Evolutionary conservation across 2,329 filamentous ascomycete genomes (phyloP).

Genomic region (Botrytis porri): DNA sequence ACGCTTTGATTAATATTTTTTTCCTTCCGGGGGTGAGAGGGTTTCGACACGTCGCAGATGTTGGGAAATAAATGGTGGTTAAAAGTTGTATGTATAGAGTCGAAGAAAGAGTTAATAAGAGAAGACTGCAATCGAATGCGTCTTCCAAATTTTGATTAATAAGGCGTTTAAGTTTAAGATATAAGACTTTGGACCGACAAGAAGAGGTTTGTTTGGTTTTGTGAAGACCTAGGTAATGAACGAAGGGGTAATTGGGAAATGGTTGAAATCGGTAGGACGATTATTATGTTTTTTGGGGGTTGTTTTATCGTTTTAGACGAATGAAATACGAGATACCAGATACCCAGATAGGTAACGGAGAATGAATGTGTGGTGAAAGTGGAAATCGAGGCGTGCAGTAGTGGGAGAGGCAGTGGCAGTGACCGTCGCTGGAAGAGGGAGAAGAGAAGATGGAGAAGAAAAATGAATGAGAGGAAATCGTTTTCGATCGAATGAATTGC

Average conservation of each 20-base stretch:
- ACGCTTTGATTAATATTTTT: conserved; percentile 17
- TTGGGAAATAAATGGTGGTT: conserved; percentile 12
- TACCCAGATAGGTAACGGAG: not conserved
- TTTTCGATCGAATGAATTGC: not conserved
- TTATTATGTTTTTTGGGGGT: not conserved
- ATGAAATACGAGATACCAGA: not conserved
- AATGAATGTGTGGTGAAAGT: not conserved
- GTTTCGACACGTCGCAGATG: conserved; percentile 18
- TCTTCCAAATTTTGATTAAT: conserved; percentile 23
- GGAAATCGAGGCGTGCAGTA: not conserved
- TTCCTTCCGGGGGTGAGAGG: not conserved
- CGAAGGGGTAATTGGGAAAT: not conserved
- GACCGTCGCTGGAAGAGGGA: not conserved
- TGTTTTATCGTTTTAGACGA: not conserved
- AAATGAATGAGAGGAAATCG: conserved; percentile 5
- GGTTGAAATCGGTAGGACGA: not conserved
- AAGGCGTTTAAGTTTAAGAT: not conserved
- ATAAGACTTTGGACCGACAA: conserved; percentile 1
- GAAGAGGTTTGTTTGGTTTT: conserved; percentile 8
- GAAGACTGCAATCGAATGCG: conserved; percentile 36
- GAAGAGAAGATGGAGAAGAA: not conserved
- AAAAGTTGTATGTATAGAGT: not conserved
- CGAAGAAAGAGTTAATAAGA: conserved; percentile 17
- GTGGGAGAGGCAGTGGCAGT: not conserved
- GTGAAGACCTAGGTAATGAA: conserved; percentile 2